Evolutionary conservation across 1,284 basidiomycete species (phyloP).

Genomic region (Boletus smithii): DNA sequence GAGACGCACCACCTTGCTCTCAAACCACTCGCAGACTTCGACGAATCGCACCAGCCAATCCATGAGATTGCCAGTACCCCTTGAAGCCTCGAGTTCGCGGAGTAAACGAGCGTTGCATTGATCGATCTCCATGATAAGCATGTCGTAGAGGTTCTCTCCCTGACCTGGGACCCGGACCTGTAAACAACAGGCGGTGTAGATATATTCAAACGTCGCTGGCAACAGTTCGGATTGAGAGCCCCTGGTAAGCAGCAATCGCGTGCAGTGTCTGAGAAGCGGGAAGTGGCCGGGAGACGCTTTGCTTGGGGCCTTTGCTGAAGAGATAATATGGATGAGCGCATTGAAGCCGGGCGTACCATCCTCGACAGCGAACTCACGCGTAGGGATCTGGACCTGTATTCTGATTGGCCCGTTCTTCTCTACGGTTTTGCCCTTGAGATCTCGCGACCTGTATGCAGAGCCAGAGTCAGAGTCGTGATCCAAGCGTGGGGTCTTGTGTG

Average conservation of each 20-base stretch:
- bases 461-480: constrained; percentile 59
- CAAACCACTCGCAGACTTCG: constrained; percentile 57
- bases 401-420: constrained; percentile 37
- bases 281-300: constrained; percentile 14
- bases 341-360: background rate
- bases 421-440: constrained; percentile 25
- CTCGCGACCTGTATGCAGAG: constrained; percentile 55
- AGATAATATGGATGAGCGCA: constrained; percentile 2
- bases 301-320: constrained; percentile 13
- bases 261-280: constrained; percentile 39
- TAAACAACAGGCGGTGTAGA: constrained; percentile 55
- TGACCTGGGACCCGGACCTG: constrained; percentile 49
- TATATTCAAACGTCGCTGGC: constrained; percentile 50
- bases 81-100: constrained; percentile 33
- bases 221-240: constrained; percentile 31
- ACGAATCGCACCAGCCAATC: constrained; percentile 56
- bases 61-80: constrained; percentile 28
- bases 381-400: constrained; percentile 44
- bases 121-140: constrained; percentile 53
- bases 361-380: constrained; percentile 30
- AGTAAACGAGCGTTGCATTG: constrained; percentile 43
- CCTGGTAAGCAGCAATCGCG: constrained; percentile 44
- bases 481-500: constrained; percentile 64
- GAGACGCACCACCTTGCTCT: constrained; percentile 54
- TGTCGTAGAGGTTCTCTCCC: constrained; percentile 53